Conservation (phyloP, 2,329 filamentous ascomycete species). For the Hysterium pulicare region DNA sequence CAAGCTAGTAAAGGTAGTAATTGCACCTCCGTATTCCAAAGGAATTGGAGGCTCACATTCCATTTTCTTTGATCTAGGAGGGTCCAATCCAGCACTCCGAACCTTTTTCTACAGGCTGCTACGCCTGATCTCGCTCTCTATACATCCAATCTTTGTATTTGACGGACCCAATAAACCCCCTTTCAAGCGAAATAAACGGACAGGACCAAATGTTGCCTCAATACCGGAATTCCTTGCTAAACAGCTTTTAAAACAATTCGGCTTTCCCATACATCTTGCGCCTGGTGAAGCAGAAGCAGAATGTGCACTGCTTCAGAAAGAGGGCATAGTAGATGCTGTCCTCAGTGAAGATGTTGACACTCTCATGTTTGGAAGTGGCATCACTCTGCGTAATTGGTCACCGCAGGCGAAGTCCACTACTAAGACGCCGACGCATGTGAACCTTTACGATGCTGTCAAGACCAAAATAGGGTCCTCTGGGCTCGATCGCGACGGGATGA, state of each 20-base stretch:
- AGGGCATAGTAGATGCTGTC: conserved; percentile 73
- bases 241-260: conserved; percentile 78
- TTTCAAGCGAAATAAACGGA: conserved; percentile 82
- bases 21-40: neutral
- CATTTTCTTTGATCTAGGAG: conserved; percentile 51
- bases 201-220: conserved; percentile 60
- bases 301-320: conserved; percentile 78
- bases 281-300: conserved; percentile 96
- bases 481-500: conserved; percentile 83
- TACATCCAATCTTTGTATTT: conserved; percentile 86
- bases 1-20: conserved; percentile 69
- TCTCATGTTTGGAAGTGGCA: conserved; percentile 88
- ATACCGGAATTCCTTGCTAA: conserved; percentile 75
- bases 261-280: conserved; percentile 78
- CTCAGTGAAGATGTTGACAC: conserved; percentile 96
- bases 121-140: conserved; percentile 70
- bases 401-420: conserved; percentile 63
- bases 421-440: conserved; percentile 79
- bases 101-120: conserved; percentile 91
- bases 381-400: conserved; percentile 79
- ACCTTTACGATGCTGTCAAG: conserved; percentile 66
- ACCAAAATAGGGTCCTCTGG: conserved; percentile 56
- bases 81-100: conserved; percentile 82
- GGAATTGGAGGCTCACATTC: neutral
- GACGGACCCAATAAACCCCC: conserved; percentile 81